Evolutionary conservation across 2,329 filamentous ascomycete genomes (phyloP), one percentile per base, ranked within the genome.

Genomic region (Metarhizium brunneum): DNA sequence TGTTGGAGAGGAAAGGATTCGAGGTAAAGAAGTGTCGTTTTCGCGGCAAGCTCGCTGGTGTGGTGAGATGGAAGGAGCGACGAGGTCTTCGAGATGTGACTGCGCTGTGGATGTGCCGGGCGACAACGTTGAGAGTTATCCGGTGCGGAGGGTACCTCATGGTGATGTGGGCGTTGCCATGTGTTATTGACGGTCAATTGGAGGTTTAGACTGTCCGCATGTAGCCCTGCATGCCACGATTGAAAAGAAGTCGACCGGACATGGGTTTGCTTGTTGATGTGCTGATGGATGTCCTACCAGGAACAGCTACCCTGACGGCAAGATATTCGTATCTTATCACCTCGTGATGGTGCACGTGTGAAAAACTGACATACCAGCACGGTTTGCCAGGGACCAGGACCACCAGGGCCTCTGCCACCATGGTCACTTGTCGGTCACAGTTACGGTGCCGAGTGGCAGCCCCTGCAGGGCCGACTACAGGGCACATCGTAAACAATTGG

Each of bases 21-120:
- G 84, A 86, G 13, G 84, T 86, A 69, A 86, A 88, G 69, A 87
- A 87, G 64, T 71, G 75, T 58, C 81, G 80, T 60, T 79, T 82
- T 56, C 79, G 78, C 11, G 82, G 79, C n/a, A 75, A 61, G 51
- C 66, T 65, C 8, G 69, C 64, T 2, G 73, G 55, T 2, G 73
- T 66, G 45, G 74, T 77, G 58, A 76, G 68, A 68, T 81, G 78
- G 59, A 82, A 77, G 55, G 65, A 64, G 32, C 72, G 69, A 35
- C 63, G 60, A 35, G 66, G 65, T 25, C 66, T 61, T 43, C 62
- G 62, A 4, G 50, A 42, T 18, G 60, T 61, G 16, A 66, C 59
- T 50, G 59, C 62, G 58, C 64, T 62, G 56, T 68, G 64, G 48
- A 71, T 54, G 25, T 65, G 63, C 55, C 64, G 67, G 25, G 64